A percentile compares a stretch with the other conserved stretches of the same genome.
phyloP scores from a whole-genome alignment of 352 stramenopile species.

The Globisporangium nagaii region DNA sequence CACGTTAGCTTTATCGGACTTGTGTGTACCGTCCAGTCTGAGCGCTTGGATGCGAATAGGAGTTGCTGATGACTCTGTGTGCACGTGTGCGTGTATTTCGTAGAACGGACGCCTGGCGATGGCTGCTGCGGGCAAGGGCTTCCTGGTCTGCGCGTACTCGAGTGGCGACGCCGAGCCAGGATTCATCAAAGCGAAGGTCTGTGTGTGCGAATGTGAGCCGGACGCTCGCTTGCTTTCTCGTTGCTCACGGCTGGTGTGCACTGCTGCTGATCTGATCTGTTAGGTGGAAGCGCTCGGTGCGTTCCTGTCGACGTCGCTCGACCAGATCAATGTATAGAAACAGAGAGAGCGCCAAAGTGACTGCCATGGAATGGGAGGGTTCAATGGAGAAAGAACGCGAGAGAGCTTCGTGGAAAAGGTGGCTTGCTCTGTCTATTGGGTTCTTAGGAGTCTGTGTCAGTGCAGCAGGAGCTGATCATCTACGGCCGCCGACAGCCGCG shows the following conservation, averaged over 20 bases:
- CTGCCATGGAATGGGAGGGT: neutral
- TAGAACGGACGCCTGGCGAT: slow-evolving; percentile 61
- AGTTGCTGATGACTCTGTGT: neutral
- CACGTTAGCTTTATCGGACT: too few species aligned
- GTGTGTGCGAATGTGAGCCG: too few species aligned
- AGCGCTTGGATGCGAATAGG: neutral
- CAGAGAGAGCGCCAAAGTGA: neutral
- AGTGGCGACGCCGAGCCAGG: slow-evolving; percentile 42
- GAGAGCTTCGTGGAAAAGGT: neutral
- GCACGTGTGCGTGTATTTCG: too few species aligned
- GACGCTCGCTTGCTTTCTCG: neutral
- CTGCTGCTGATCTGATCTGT: neutral
- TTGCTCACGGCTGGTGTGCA: neutral
- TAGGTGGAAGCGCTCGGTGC: slow-evolving; percentile 57
- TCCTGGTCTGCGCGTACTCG: slow-evolving; percentile 77
- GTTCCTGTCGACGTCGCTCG: slow-evolving; percentile 58
- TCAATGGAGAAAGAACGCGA: neutral
- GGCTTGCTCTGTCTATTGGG: slow-evolving; percentile 4
- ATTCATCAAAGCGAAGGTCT: slow-evolving; percentile 66
- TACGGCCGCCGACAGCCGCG: neutral
- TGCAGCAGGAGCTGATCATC: neutral
- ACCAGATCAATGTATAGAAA: slow-evolving; percentile 64
- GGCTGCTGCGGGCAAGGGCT: slow-evolving; percentile 56
- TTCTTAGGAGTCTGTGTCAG: neutral
- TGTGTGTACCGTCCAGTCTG: too few species aligned